Base-by-base conservation (phyloP, 305 asterid species). In the Fraxinus ornus region DNA sequence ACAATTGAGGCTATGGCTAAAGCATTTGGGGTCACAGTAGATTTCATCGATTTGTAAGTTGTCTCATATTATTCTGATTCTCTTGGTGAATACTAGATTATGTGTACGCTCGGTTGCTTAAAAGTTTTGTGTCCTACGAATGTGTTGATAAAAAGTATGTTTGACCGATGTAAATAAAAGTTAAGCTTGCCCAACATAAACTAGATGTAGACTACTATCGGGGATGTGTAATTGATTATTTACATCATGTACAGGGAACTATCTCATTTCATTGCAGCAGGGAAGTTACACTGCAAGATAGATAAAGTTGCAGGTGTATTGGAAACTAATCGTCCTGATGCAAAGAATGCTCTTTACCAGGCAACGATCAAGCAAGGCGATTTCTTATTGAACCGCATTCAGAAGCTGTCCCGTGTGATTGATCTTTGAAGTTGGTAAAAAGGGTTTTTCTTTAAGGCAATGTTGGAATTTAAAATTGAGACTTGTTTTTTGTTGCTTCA, bases 1-100 rank as follows among this genome's bases (percentile, higher is more conserved):
- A 94, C 97, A 1, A 91, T 94, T 52, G 97, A 94, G 87, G 98
- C 97, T 79, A 94, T 94, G 98, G 97, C 98, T 36, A 92, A 89
- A 75, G 93, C 97, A 66, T 94, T 94, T 89, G 98, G 98, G 60
- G 98, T 94, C 35, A 84, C 98, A 0, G 94, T 91, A 37, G 95
- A 94, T 79, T 94, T 94, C 88, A 93, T 94, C 64, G 98, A 94
- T 85, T 66, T 87, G 97, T 91, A 83, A 88, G 94, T 88, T 77
- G 33, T 32, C 30, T 66, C 19, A 66, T 66, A 24, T 55, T 60
- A 12, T 7, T 37, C 36, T 13, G 21, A 32, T 49, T 7, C 47
- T 44, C 52, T 44, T 10, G 52, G 3, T 10, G 52, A 44, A 44
- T 44, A 44, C 52, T 12, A 44, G 52, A 44, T 44, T 12, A 44